phyloP scores from a whole-genome alignment of 2,329 filamentous ascomycete genomes.

The Colletotrichum melonis region DNA sequence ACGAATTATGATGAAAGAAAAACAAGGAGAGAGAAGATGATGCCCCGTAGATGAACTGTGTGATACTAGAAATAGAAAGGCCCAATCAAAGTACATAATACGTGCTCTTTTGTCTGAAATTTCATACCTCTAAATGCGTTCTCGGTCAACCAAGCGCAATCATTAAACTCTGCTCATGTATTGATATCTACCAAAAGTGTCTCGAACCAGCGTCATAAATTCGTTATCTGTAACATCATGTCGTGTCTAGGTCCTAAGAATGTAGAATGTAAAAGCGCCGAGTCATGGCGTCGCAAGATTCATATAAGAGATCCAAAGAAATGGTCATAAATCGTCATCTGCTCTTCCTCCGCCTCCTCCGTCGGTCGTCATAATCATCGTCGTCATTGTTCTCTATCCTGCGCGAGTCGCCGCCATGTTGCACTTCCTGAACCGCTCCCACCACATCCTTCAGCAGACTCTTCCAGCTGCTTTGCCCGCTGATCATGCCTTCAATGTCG shows the following conservation, averaged over 20 bases:
- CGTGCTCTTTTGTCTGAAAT: neutral
- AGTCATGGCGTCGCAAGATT: neutral
- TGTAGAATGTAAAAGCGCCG: neutral
- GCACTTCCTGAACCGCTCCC: slow-evolving; percentile 35
- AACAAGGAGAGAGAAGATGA: neutral
- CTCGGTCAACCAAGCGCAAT: neutral
- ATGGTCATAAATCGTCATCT: slow-evolving; percentile 23
- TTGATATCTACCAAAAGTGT: neutral
- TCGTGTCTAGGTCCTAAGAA: slow-evolving; percentile 14
- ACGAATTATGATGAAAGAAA: slow-evolving; percentile 55
- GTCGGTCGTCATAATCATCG: slow-evolving; percentile 32
- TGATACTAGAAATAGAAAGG: slow-evolving; percentile 29
- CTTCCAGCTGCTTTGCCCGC: slow-evolving; percentile 46
- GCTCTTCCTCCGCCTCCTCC: slow-evolving; percentile 32
- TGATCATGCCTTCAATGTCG: slow-evolving; percentile 48
- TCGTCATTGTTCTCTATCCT: slow-evolving; percentile 38
- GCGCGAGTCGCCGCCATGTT: slow-evolving; percentile 24
- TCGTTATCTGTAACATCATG: slow-evolving; percentile 23
- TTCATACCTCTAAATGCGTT: neutral
- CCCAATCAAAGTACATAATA: neutral
- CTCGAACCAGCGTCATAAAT: slow-evolving; percentile 18
- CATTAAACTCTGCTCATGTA: neutral
- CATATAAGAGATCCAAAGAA: neutral
- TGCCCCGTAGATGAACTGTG: slow-evolving; percentile 6
- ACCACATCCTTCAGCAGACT: slow-evolving; percentile 45